Evolutionary conservation across 805 yeast genomes (phyloP), one percentile per base, ranked within the genome.

Genomic region (Zygoascus flipseniorum): DNA sequence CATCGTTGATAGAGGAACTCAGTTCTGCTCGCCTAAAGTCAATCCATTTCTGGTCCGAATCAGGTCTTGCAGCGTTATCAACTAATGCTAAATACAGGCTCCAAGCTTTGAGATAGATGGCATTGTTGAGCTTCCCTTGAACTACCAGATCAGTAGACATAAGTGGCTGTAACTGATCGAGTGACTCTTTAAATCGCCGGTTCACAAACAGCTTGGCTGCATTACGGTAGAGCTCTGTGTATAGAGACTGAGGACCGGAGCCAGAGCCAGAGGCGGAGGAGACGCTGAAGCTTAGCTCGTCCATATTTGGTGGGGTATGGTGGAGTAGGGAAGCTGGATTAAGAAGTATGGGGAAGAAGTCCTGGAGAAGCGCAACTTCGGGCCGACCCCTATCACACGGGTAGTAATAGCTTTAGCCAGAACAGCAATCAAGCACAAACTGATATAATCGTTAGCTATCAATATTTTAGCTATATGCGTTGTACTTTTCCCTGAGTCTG

Each of bases 131-230:
- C 13, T 23, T 23, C 5, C 47, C 35, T 19, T 18, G 31, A 19
- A 5, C 20, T 14, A 26, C 35, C 35, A 44, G 11, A 18, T n/a
- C 49, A 5, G n/a, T 20, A 31, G 35, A 45, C 11, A 58, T 16
- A 2, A 58, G 42, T 9, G 55, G 57, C 41, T 51, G 47, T 11
- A 58, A 35, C 8, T 46, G 28, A 23, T 52, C 51, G 11, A 48
- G 39, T 18, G 55, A 50, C 19, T 52, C 53, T n/a, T 37, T 50
- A 39, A 58, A 56, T 48, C 44, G 43, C 32, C 52, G 52, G 43
- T 53, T 56, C 31, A 58, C 51, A 44, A 58, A 58, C 26, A 50
- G 51, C 48, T 54, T 57, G 5, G 58, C 55, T 31, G 61, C 59
- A 23, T 45, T 31, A 20, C 52, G 54, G 48, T 56, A 58, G 18